phyloP scores from a whole-genome alignment of 306 rosid genomes.

The Dalbergia cochinchinensis region DNA sequence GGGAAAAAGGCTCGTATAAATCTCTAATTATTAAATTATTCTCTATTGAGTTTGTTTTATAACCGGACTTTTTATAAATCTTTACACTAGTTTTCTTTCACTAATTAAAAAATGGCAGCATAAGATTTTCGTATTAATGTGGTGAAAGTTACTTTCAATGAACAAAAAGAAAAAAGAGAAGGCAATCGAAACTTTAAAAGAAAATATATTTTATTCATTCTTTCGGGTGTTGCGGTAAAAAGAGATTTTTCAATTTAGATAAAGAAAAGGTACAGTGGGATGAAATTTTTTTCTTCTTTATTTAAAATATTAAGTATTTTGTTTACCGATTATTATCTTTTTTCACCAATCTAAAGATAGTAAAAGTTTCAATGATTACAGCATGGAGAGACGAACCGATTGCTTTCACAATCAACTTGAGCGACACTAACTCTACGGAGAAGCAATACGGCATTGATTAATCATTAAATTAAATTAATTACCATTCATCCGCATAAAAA shows the following conservation, averaged over 20 bases:
- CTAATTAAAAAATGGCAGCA: background rate
- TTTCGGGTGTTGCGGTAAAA: background rate
- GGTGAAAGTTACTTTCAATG: background rate
- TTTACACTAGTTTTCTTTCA: background rate
- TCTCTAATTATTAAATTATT: no score
- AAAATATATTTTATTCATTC: background rate
- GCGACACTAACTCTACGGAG: background rate
- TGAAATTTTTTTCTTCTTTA: background rate
- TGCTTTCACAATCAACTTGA: background rate
- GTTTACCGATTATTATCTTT: background rate
- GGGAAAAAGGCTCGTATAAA: no score
- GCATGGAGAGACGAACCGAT: background rate
- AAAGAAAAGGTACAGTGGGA: no score
- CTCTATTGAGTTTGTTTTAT: no score
- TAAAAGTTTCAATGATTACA: conserved; percentile 6
- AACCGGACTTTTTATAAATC: no score
- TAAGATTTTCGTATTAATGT: background rate
- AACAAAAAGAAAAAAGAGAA: background rate
- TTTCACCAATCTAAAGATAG: conserved; percentile 14
- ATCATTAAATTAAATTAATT: no score
- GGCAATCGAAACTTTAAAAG: background rate
- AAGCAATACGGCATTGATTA: background rate
- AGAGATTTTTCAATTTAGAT: no score
- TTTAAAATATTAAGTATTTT: background rate
- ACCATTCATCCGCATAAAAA: no score